phyloP scores from a whole-genome alignment of 352 stramenopile species.

The Pythium oligandrum region DNA sequence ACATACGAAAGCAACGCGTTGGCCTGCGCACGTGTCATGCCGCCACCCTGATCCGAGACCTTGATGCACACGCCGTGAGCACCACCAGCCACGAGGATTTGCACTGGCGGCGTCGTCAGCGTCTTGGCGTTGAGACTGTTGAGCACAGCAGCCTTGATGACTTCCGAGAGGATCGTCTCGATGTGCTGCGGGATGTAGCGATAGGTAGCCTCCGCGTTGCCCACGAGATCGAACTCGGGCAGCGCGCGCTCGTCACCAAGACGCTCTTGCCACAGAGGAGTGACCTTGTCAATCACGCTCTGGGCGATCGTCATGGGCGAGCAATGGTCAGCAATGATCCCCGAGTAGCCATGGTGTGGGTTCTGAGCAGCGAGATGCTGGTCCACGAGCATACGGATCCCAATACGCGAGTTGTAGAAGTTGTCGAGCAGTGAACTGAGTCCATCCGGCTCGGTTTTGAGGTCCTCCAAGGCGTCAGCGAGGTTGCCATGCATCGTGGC shows the following conservation, averaged over 20 bases:
- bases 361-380: slow-evolving; percentile 69
- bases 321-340: slow-evolving; percentile 60
- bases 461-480: slow-evolving; percentile 46
- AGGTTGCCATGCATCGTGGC: slow-evolving; percentile 72
- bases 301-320: slow-evolving; percentile 65
- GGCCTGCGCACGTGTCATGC: slow-evolving; percentile 69
- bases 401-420: slow-evolving; percentile 84
- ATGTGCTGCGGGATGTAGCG: slow-evolving; percentile 82
- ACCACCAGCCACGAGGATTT: slow-evolving; percentile 59
- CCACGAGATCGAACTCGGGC: slow-evolving; percentile 51
- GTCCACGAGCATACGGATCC: slow-evolving; percentile 80
- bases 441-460: slow-evolving; percentile 50
- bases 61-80: slow-evolving; percentile 76
- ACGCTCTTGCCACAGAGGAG: slow-evolving; percentile 48
- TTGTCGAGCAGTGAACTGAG: slow-evolving; percentile 63
- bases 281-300: slow-evolving; percentile 48
- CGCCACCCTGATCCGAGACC: slow-evolving; percentile 68
- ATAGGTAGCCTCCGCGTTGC: slow-evolving; percentile 53
- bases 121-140: slow-evolving; percentile 49
- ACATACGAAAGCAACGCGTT: slow-evolving; percentile 67
- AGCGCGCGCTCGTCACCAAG: slow-evolving; percentile 33
- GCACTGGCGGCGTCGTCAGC: slow-evolving; percentile 35
- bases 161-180: slow-evolving; percentile 75
- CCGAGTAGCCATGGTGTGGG: slow-evolving; percentile 44
- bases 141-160: slow-evolving; percentile 76